phyloP scores from a whole-genome alignment of 164 flowering plant genomes.

The Nymphaea thermarum region DNA sequence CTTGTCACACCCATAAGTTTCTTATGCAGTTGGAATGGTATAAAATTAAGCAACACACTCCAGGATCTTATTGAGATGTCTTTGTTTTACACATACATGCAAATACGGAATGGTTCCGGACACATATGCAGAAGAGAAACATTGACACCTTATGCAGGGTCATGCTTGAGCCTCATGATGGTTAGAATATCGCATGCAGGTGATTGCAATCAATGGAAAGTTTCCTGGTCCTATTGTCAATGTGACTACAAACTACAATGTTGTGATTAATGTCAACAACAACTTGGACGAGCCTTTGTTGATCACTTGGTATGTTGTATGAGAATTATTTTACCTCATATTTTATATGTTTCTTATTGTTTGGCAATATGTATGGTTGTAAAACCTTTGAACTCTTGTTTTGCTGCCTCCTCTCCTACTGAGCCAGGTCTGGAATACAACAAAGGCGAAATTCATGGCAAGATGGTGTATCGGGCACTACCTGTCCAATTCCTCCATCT shows the following conservation, averaged over 20 bases:
- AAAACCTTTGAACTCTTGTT: not conserved
- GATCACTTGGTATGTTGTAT: not conserved
- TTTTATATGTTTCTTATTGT: not conserved
- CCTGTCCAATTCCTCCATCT: slow-evolving; percentile 79
- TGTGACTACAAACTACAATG: slow-evolving; percentile 3
- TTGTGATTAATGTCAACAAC: slow-evolving; percentile 1
- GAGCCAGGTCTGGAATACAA: slow-evolving; percentile 71
- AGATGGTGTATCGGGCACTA: slow-evolving; percentile 92
- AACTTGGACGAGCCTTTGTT: slow-evolving; percentile 3
- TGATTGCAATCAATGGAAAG: slow-evolving; percentile 1
- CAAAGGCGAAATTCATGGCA: slow-evolving; percentile 85
- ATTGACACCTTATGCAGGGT: no score
- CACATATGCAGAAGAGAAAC: no score
- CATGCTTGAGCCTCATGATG: not conserved
- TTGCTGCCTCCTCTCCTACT: not conserved
- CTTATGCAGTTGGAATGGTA: no score
- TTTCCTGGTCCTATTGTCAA: slow-evolving; percentile 5
- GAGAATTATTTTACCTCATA: no score
- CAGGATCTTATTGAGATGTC: no score
- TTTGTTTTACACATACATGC: no score
- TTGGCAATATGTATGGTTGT: not conserved
- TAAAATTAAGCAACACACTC: no score
- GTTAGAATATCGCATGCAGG: not conserved
- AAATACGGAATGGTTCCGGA: no score
- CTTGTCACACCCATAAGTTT: no score